These are phyloP conservation scores for Pseudogymnoascus sp. DNA, from an alignment of 2,329 filamentous ascomycete species.

Conservation along the genomic window DNA sequence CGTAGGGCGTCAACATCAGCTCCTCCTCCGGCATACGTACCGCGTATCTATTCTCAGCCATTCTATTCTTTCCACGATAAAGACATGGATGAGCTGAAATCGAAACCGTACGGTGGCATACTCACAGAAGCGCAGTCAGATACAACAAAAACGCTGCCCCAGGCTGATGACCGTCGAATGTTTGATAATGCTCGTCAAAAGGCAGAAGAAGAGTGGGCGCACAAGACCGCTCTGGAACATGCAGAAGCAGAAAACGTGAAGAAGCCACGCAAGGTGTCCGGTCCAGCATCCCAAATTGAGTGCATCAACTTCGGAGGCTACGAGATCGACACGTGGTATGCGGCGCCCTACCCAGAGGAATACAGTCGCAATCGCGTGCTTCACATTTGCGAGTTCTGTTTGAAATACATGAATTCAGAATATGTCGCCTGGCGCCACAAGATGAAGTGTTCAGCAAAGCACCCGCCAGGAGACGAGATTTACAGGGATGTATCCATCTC, in stretches of 20 bases:
- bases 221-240: conserved; percentile 58
- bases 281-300: conserved; percentile 91
- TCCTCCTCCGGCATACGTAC: conserved; percentile 27
- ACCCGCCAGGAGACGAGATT: conserved; percentile 95
- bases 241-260: conserved; percentile 55
- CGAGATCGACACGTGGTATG: conserved; percentile 99
- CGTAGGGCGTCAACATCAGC: conserved; percentile 29
- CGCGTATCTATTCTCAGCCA: conserved; percentile 56
- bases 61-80: conserved; percentile 87
- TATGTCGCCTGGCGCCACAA: conserved; percentile 98
- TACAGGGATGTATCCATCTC: conserved; percentile 87
- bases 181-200: conserved; percentile 88
- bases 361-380: conserved; percentile 93
- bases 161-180: conserved; percentile 67
- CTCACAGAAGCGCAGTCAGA: conserved; percentile 83
- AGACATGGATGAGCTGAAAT: conserved; percentile 80
- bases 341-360: conserved; percentile 94
- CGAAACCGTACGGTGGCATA: conserved; percentile 93
- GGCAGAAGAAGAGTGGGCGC: conserved; percentile 86
- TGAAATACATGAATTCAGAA: conserved; percentile 99
- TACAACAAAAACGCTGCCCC: conserved; percentile 79
- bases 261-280: conserved; percentile 66
- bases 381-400: conserved; percentile 98
- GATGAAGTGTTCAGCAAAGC: conserved; percentile 90
- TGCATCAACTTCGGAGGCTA: conserved; percentile 96